Evolutionary conservation across 2,329 filamentous ascomycete species (phyloP).

Genomic region (Celoporthe dispersa): DNA sequence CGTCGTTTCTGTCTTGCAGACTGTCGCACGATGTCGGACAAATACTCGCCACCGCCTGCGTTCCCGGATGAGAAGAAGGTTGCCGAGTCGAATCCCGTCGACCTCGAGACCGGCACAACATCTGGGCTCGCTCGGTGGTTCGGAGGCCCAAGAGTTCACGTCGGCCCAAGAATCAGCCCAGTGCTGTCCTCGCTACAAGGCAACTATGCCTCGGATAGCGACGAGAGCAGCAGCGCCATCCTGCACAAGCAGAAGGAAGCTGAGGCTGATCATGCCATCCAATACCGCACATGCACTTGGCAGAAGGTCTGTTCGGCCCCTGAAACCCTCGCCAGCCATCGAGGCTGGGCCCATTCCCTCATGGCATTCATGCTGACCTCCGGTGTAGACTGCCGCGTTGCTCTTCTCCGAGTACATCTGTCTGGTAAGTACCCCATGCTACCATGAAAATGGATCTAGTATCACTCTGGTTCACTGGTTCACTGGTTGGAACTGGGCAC

Average conservation of each 20-base stretch:
- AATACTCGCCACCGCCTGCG: slow-evolving; percentile 15
- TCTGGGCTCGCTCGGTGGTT: slow-evolving; percentile 35
- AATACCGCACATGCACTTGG: slow-evolving; percentile 94
- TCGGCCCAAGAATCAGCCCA: slow-evolving; percentile 58
- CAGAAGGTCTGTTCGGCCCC: slow-evolving; percentile 65
- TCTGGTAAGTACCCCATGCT: slow-evolving; percentile 49
- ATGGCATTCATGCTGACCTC: slow-evolving; percentile 14
- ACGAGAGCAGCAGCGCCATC: slow-evolving; percentile 53
- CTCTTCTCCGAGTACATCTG: slow-evolving; percentile 97
- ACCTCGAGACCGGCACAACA: slow-evolving; percentile 21
- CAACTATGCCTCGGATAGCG: slow-evolving; percentile 44
- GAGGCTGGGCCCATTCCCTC: background rate
- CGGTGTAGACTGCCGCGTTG: slow-evolving; percentile 73
- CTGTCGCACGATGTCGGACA: slow-evolving; percentile 14
- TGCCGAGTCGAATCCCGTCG: slow-evolving; percentile 11
- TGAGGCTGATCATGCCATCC: slow-evolving; percentile 78
- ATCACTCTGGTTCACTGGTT: background rate
- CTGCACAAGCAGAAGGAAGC: slow-evolving; percentile 71
- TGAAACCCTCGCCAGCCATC: slow-evolving; percentile 23
- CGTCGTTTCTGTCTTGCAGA: background rate
- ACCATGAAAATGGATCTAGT: background rate
- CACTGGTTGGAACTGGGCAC: background rate
- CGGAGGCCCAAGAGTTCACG: slow-evolving; percentile 44
- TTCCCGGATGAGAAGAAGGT: slow-evolving; percentile 22
- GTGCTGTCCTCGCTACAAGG: slow-evolving; percentile 41